Evolutionary conservation across 1,139 yeast species (phyloP), one percentile per base, ranked within the genome.

Genomic region (Pichia sp.): DNA sequence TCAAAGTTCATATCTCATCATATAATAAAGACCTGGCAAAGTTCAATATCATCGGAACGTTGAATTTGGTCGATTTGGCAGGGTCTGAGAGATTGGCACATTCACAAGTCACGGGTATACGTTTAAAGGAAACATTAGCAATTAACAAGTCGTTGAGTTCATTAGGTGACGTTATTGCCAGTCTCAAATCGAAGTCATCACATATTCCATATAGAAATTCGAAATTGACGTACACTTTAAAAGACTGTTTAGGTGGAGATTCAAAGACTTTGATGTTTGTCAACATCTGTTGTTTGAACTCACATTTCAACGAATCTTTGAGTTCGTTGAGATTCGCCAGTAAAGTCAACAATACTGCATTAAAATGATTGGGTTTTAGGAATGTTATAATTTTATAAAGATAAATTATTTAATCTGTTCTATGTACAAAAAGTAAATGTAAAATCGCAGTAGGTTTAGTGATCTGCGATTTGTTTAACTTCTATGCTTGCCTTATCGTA

Each of bases 181-280:
- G 96, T 1, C 72, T 94, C 54, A 61, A 50, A 58, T 61, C 64
- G 22, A 60, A 52, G 51, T 40, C 45, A 32, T 62, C 58, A 20
- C 83, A 79, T 59, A 64, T 78, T 11, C 83, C 84, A 0, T 79
- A 70, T 59, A 63, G 83, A 52, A 77, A 78, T 59, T 76, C 81
- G 8, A 77, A 77, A 64, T 71, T 93, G 57, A 93, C 99, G 0
- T 88, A 87, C 61, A 69, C 91, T 17, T 70, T 93, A 52, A 94
- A 90, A 59, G 81, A 88, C 61, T 89, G 97, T 38, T 71, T 93
- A 37, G 83, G 88, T 2, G 97, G 96, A 0, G 77, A 80, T 49
- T 87, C 96, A 1, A 93, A 91, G 63, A 90, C 97, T 0, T 71
- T 93, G 50, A 90, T 93, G 97, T 85, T 93, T 72, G 97, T 90